Percentiles rank a stretch among this genome's conserved stretches.
Evolutionary conservation across 306 rosid species (phyloP).

Genomic region (Nissolia schottii): DNA sequence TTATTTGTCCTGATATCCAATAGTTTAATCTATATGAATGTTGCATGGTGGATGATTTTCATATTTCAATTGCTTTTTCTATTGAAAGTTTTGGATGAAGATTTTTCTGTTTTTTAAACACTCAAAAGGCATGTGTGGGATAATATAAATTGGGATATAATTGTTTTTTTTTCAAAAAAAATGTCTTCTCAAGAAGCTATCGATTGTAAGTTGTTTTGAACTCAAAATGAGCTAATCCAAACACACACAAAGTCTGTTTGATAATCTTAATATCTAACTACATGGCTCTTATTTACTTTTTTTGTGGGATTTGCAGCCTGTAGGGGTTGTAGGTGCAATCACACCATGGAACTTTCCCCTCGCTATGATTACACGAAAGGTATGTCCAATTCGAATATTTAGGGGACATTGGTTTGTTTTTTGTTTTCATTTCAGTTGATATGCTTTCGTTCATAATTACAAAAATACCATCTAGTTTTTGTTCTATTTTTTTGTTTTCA

Average conservation of each 20-base stretch:
- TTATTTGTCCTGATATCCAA: neutral
- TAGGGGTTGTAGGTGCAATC: constrained; percentile 95
- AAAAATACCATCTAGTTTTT: neutral
- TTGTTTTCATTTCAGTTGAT: neutral
- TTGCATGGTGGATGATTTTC: neutral
- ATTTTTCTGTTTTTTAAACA: constrained; percentile 4
- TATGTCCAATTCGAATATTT: constrained; percentile 24
- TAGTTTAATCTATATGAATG: neutral
- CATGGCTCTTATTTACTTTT: neutral
- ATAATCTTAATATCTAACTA: neutral
- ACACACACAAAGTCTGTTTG: neutral
- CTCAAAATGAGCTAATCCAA: no score
- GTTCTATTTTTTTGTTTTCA: neutral
- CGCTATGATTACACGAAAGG: constrained; percentile 99
- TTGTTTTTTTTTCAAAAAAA: no score
- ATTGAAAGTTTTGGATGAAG: neutral
- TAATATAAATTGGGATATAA: no score
- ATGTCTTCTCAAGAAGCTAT: no score
- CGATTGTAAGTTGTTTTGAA: no score
- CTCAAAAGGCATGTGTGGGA: no score
- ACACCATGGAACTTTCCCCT: constrained; percentile 97
- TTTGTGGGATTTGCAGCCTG: constrained; percentile 62
- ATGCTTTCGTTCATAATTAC: neutral
- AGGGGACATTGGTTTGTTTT: neutral
- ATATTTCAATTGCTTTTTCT: neutral